phyloP scores from a whole-genome alignment of 2,329 filamentous ascomycete genomes.

The Phyllosticta citrichinensis region DNA sequence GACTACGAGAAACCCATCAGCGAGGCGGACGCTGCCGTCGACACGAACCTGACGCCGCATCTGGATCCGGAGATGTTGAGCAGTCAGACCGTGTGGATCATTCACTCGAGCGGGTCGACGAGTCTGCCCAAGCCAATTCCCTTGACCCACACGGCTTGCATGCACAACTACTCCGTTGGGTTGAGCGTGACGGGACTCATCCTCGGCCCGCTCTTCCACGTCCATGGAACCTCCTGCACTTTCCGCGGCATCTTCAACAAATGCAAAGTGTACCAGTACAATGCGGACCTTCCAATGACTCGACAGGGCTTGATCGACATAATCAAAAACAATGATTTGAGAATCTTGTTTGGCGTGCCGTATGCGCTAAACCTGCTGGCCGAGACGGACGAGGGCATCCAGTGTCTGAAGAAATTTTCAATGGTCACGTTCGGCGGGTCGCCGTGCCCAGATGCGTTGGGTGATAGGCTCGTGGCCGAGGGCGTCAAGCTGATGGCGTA shows the following conservation, averaged over 20 bases:
- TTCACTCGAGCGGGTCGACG: conserved; percentile 47
- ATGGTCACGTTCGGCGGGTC: conserved; percentile 50
- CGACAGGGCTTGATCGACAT: conserved; percentile 21
- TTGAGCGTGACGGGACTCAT: conserved; percentile 7
- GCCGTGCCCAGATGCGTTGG: conserved; percentile 49
- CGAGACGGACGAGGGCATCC: conserved; percentile 48
- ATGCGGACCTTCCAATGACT: conserved; percentile 1
- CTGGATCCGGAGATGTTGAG: conserved; percentile 20
- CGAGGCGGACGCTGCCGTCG: conserved; percentile 6
- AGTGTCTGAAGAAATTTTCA: conserved; percentile 36
- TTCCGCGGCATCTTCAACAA: conserved; percentile 4
- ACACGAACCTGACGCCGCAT: conserved; percentile 17
- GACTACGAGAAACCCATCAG: conserved; percentile 11
- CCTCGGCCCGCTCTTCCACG: conserved; percentile 8
- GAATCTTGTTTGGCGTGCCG: conserved; percentile 52
- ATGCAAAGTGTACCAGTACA: conserved; percentile 6
- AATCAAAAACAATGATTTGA: conserved; percentile 23
- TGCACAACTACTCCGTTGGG: conserved; percentile 8
- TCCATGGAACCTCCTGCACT: conserved; percentile 2
- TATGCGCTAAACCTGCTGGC: conserved; percentile 56
- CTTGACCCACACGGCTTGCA: conserved; percentile 36
- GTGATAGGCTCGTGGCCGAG: conserved; percentile 41
- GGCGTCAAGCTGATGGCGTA: conserved; percentile 48
- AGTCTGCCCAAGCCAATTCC: conserved; percentile 55
- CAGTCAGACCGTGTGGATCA: conserved; percentile 30